Evolutionary conservation across 495 filamentous ascomycete genomes (phyloP).

Genomic region (Penicillium cosmopolitanum): DNA sequence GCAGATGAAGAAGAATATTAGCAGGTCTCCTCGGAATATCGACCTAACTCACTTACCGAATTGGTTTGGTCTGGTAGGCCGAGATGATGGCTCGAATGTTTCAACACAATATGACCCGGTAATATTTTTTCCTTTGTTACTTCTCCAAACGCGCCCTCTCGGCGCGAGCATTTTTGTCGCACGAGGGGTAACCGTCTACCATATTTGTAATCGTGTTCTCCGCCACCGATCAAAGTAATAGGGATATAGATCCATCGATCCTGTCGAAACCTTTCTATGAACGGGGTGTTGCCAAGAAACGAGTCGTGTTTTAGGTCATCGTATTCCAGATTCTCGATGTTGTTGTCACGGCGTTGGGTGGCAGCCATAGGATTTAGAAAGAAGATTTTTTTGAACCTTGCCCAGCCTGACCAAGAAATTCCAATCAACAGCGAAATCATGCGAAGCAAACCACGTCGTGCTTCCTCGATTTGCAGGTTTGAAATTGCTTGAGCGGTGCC

Average conservation of each 20-base stretch:
- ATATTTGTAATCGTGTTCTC: neutral
- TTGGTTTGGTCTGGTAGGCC: no score
- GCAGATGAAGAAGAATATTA: no score
- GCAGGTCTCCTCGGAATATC: no score
- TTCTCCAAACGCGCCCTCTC: neutral
- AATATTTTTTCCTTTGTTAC: no score
- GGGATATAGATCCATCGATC: neutral
- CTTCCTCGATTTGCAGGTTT: neutral
- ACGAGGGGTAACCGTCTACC: neutral
- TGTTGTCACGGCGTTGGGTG: conserved; percentile 1
- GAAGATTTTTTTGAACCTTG: conserved; percentile 8
- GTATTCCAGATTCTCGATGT: neutral
- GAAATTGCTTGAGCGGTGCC: neutral
- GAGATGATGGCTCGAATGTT: no score
- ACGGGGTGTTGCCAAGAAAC: conserved; percentile 3
- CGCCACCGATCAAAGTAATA: neutral
- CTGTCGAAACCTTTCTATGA: neutral
- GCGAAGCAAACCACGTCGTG: neutral
- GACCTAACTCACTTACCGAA: no score
- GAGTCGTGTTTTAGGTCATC: conserved; percentile 1
- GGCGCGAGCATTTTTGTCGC: neutral
- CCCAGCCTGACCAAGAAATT: conserved; percentile 4
- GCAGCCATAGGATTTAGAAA: neutral
- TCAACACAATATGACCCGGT: no score
- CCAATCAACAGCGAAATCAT: conserved; percentile 2